Evolutionary conservation across 192 early-diverging fungal species (phyloP).

Genomic region (Coemansia sp.): DNA sequence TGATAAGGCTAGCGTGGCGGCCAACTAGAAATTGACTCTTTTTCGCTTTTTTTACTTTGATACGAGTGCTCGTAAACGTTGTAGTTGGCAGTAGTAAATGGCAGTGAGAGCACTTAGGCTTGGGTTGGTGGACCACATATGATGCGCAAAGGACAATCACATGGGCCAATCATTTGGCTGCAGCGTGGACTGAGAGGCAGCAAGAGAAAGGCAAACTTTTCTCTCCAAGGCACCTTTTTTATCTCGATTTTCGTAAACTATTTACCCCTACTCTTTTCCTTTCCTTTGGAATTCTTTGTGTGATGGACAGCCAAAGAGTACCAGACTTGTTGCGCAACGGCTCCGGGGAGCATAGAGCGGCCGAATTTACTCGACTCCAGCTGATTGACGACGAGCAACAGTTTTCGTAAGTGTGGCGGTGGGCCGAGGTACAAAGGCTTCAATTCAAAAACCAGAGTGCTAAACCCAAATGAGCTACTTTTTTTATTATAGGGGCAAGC

Average conservation of each 20-base stretch:
- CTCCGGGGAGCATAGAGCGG: neutral
- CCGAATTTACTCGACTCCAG: conserved; percentile 40
- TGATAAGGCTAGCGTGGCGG: neutral
- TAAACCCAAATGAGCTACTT: neutral
- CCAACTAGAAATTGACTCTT: neutral
- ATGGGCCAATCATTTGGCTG: neutral
- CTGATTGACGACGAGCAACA: conserved; percentile 48
- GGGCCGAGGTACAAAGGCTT: neutral
- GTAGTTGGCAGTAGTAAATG: neutral
- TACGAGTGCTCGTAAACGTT: neutral
- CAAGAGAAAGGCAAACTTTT: conserved; percentile 1
- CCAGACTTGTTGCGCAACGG: neutral
- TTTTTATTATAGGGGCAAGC: conserved; percentile 54
- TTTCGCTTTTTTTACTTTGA: neutral
- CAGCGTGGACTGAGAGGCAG: neutral
- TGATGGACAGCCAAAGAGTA: conserved; percentile 1
- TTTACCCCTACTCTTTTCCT: neutral
- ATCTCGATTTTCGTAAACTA: neutral
- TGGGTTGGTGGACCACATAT: neutral
- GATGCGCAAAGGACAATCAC: neutral
- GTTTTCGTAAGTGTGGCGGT: conserved; percentile 49
- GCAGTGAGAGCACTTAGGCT: neutral
- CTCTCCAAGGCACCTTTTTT: neutral
- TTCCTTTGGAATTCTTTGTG: neutral
- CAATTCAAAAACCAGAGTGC: neutral